Evolutionary conservation across 2,329 filamentous ascomycete genomes (phyloP), one percentile per base, ranked within the genome.

Genomic region (Diaporthe capsici): DNA sequence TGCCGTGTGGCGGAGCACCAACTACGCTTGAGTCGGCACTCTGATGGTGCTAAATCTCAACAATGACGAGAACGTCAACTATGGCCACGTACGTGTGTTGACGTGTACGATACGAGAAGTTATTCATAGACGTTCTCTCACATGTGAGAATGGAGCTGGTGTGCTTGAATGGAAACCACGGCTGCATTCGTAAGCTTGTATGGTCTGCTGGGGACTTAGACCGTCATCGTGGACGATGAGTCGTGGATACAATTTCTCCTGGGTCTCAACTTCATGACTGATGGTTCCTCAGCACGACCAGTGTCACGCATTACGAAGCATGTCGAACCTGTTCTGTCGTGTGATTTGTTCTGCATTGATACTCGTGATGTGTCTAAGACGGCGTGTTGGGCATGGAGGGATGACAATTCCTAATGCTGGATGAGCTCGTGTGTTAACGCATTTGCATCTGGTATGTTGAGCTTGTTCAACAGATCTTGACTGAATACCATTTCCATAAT

Each of bases 11-110:
- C 61, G 61, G 7, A 49, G 61, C 42, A 13, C 20, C 31, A 34
- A 49, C 2, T 34, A 31, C 25, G 61, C 42, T 65, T 34, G 61
- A 31, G 60, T 31, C 10, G 39, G 39, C n/a, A 22, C n/a, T 28
- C 17, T 17, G 13, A 49, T 65, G 42, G 17, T 65, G 42, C 39
- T 15, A 17, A 4, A 34, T 49, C 20, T n/a, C 15, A 22, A 22
- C 17, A 3, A 7, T 9, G 25, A 49, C 6, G 10, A 44, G 37
- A 42, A 25, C n/a, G 25, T 15, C 25, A 37, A 61, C 12, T 42
- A 42, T 49, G 42, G 42, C 61, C 42, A 49, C 42, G 61, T 49
- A 65, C 20, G 17, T n/a, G 42, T 49, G 42, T 65, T 63, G 60
- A 63, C 39, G 39, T 31, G 60, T 47, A 47, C n/a, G 9, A 22